Percentiles rank a stretch among this genome's conserved stretches.
Evolutionary conservation across 352 stramenopile genomes (phyloP).

Genomic region (Phytophthora brassicae): DNA sequence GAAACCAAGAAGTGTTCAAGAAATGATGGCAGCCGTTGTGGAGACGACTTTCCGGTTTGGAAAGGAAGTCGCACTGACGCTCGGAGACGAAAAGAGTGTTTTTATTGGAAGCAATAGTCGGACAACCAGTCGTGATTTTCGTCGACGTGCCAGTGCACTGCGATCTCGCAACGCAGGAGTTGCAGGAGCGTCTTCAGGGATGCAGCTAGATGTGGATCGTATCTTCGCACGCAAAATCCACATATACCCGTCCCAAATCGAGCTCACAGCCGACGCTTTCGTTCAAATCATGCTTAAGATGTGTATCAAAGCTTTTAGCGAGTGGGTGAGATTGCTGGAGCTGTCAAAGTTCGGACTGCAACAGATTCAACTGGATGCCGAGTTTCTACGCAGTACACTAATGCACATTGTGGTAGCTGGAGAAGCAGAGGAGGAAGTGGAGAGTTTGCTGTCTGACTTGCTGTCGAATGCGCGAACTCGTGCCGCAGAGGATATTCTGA

Average conservation of each 20-base stretch:
- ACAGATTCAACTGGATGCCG: constrained; percentile 80
- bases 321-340: constrained; percentile 63
- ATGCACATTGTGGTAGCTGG: constrained; percentile 50
- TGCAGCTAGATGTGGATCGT: constrained; percentile 80
- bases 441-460: constrained; percentile 75
- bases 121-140: constrained; percentile 61
- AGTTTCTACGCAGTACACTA: constrained; percentile 64
- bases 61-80: constrained; percentile 62
- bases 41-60: constrained; percentile 56
- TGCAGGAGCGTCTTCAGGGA: constrained; percentile 34
- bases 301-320: constrained; percentile 72
- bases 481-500: constrained; percentile 61
- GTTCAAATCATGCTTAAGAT: constrained; percentile 76
- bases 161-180: constrained; percentile 53
- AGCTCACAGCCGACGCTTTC: constrained; percentile 66
- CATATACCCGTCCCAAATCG: constrained; percentile 50
- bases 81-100: constrained; percentile 61
- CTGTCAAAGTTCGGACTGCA: constrained; percentile 72
- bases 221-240: constrained; percentile 82
- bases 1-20: constrained; percentile 69
- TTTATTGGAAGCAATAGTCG: constrained; percentile 49
- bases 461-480: constrained; percentile 77
- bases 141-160: constrained; percentile 53
- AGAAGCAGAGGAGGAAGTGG: constrained; percentile 57
- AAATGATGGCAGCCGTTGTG: constrained; percentile 62